These are phyloP conservation scores for Madurella mycetomatis DNA, from an alignment of 2,329 filamentous ascomycete genomes.

Conservation along the genomic window DNA sequence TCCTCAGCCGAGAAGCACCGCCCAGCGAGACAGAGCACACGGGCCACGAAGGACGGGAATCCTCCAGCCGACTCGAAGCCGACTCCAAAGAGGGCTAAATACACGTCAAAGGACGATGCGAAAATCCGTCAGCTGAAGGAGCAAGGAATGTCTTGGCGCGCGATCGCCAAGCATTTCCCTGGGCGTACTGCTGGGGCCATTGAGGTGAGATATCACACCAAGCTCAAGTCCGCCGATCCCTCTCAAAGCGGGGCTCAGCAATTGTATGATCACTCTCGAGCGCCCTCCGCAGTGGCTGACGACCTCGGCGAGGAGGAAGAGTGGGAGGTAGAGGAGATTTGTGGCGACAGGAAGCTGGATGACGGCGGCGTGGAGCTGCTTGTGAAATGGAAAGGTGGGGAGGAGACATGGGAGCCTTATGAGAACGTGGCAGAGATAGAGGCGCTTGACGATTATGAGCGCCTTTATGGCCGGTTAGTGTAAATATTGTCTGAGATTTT, in stretches of 20 bases:
- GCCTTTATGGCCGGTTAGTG: neutral
- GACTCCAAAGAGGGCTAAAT: neutral
- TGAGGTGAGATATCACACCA: no score
- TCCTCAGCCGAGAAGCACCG: neutral
- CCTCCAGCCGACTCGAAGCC: neutral
- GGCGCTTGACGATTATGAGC: slow-evolving; percentile 12
- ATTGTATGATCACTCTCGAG: no score
- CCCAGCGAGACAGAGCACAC: neutral
- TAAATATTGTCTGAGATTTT: slow-evolving; percentile 1
- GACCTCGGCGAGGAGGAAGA: no score
- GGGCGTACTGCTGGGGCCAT: slow-evolving; percentile 1
- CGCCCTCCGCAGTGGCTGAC: no score
- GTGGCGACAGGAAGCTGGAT: neutral
- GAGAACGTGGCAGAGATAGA: slow-evolving; percentile 6
- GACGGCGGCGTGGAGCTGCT: slow-evolving; percentile 5
- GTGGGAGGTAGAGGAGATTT: no score
- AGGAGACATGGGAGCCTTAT: slow-evolving; percentile 10
- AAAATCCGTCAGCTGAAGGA: slow-evolving; percentile 6
- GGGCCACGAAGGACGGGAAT: neutral
- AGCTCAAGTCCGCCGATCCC: slow-evolving; percentile 5
- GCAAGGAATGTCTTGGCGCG: slow-evolving; percentile 5
- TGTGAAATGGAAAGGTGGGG: slow-evolving; percentile 12
- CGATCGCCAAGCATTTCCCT: slow-evolving; percentile 8
- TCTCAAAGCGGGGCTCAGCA: no score
- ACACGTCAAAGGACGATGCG: slow-evolving; percentile 2